Evolutionary conservation across 2,329 filamentous ascomycete species (phyloP).

Genomic region (Arachnopeziza araneosa): DNA sequence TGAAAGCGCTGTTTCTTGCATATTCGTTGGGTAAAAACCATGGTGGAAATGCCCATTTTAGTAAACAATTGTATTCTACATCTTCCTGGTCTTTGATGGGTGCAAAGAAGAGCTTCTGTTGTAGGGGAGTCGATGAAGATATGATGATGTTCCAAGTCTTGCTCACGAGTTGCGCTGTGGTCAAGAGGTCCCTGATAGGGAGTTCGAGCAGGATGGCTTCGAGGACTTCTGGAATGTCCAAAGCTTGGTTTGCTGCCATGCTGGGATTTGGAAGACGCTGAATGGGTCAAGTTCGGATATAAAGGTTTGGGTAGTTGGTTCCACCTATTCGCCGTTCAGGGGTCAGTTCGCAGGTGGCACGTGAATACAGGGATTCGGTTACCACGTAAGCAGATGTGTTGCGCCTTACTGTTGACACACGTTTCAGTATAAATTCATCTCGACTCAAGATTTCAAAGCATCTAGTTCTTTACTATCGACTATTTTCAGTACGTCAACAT

Average conservation of each 20-base stretch:
- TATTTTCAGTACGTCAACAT: background rate
- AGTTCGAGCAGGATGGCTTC: slow-evolving; percentile 11
- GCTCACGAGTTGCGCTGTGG: slow-evolving; percentile 9
- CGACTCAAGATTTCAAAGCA: too few relatives aligned
- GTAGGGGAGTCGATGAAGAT: background rate
- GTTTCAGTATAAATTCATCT: too few relatives aligned
- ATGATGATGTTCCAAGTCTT: slow-evolving; percentile 5
- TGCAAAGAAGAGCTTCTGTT: slow-evolving; percentile 10
- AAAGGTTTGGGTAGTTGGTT: too few relatives aligned
- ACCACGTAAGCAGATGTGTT: too few relatives aligned
- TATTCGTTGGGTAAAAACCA: slow-evolving; percentile 5
- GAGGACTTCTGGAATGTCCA: slow-evolving; percentile 8
- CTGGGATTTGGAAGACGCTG: too few relatives aligned
- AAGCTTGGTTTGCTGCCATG: background rate
- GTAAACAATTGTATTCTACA: slow-evolving; percentile 7
- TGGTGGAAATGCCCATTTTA: slow-evolving; percentile 1
- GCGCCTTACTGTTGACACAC: too few relatives aligned
- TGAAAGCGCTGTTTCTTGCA: background rate
- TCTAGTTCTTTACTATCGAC: too few relatives aligned
- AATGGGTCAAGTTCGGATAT: too few relatives aligned
- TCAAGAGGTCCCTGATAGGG: slow-evolving; percentile 7
- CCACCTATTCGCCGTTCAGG: too few relatives aligned
- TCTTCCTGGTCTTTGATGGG: background rate
- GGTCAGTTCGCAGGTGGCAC: too few relatives aligned
- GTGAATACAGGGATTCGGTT: too few relatives aligned